These are phyloP conservation scores for Poa annua DNA, from an alignment of 176 grass and related monocot genomes.

Conservation along the genomic window DNA sequence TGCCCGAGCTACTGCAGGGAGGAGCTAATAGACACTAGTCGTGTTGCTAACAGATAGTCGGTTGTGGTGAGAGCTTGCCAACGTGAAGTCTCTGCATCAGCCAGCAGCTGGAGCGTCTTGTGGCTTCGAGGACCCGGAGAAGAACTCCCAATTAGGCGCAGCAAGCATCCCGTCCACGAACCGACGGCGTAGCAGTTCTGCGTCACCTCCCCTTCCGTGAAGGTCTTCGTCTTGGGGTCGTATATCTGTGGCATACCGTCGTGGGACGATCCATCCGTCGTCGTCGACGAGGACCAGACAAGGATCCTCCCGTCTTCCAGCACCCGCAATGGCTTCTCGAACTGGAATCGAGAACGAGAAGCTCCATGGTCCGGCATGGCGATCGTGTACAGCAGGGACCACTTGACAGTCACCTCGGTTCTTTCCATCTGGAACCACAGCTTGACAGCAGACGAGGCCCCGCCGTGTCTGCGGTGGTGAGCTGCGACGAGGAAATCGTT, in stretches of 20 bases:
- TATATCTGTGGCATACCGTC: not conserved
- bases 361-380: not conserved
- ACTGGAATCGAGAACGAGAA: not conserved
- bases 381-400: not conserved
- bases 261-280: not conserved
- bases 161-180: not conserved
- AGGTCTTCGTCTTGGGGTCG: not conserved
- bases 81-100: not conserved
- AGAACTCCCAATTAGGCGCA: not conserved
- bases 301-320: not conserved
- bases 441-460: not conserved
- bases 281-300: not conserved
- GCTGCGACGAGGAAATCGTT: not conserved
- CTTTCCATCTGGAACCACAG: constrained; percentile 6
- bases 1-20: not conserved
- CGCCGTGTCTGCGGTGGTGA: not conserved
- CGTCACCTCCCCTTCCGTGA: not conserved
- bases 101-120: not conserved
- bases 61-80: not conserved
- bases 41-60: not conserved
- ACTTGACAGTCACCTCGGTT: not conserved
- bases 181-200: not conserved
- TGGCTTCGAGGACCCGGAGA: not conserved
- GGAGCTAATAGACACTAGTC: not conserved
- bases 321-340: not conserved